These are phyloP conservation scores for Gentiana dahurica DNA, from an alignment of 257 asterid species.

Conservation along the genomic window DNA sequence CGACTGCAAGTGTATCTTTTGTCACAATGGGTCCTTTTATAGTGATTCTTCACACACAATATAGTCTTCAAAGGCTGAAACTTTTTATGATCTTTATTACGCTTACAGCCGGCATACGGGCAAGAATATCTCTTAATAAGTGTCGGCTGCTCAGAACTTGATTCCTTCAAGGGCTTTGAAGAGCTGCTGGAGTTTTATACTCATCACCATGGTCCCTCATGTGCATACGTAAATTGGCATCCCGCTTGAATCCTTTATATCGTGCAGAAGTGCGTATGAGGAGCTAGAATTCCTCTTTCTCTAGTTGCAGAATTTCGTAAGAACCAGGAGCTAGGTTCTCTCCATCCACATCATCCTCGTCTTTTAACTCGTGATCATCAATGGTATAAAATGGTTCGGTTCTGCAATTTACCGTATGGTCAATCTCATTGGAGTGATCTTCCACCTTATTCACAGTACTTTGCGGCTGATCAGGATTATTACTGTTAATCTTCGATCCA, in stretches of 20 bases:
- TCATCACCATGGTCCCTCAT: slow-evolving; percentile 98
- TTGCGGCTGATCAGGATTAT: slow-evolving; percentile 18
- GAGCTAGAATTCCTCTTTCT: slow-evolving; percentile 95
- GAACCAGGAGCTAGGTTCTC: slow-evolving; percentile 92
- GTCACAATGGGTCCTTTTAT: slow-evolving; percentile 96
- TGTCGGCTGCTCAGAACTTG: slow-evolving; percentile 30
- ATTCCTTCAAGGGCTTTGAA: slow-evolving; percentile 77
- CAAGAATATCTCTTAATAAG: slow-evolving; percentile 83
- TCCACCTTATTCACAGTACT: slow-evolving; percentile 35
- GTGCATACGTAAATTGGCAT: slow-evolving; percentile 93
- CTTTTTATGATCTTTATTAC: slow-evolving; percentile 82
- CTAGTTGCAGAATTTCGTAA: slow-evolving; percentile 87
- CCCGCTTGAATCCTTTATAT: slow-evolving; percentile 87
- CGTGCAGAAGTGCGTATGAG: slow-evolving; percentile 94
- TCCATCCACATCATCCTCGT: slow-evolving; percentile 85
- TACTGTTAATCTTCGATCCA: slow-evolving; percentile 12
- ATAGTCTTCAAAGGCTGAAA: slow-evolving; percentile 88
- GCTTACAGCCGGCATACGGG: slow-evolving; percentile 80
- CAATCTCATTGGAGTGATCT: slow-evolving; percentile 31
- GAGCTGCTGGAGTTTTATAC: slow-evolving; percentile 95
- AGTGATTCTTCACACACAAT: slow-evolving; percentile 86
- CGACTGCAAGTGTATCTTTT: slow-evolving; percentile 88
- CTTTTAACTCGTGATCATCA: slow-evolving; percentile 75
- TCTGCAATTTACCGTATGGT: slow-evolving; percentile 21
- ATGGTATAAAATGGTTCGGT: slow-evolving; percentile 31